Base-by-base conservation (phyloP, 2,329 filamentous ascomycete species). In the Chaetomiaceae sp. region DNA sequence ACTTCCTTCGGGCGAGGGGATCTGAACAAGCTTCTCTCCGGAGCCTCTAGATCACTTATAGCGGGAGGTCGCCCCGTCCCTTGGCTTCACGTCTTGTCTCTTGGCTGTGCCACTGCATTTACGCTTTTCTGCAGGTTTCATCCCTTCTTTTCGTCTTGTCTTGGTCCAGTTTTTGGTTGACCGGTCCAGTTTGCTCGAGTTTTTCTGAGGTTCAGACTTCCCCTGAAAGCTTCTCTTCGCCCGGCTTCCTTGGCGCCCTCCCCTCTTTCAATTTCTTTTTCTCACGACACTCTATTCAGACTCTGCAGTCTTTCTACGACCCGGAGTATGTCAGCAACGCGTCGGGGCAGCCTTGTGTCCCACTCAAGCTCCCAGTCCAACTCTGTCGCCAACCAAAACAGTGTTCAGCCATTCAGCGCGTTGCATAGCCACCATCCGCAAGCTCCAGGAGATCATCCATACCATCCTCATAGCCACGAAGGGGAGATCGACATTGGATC, bases 311-410 rank as follows among this genome's bases (percentile, higher is more conserved):
- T 10, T 27, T 27, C 25, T 27, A 27, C 25, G 10, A 6, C 12
- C 30, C 14, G 12, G 30, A 51, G 14, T 2, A 53, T 53, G 51
- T 42, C 50, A 19, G 5, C 42, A n/a, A 16, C 46, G 31, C 46
- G 41, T 14, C 51, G 4, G 37, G 30, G 17, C 51, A 43, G 14
- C 23, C n/a, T 27, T 14, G 20, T 34, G 16, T 45, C n/a, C 17
- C 8, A 44, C 35, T 37, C 25, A 8, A 12, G n/a, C 25, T 6
- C 39, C 23, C 21, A 31, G 10, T 19, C 31, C 43, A 17, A 42
- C 5, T 44, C 25, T 21, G 47, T 44, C 7, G 12, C 7, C 27
- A 17, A 44, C 14, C 44, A 35, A 14, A n/a, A 31, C 10, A 35
- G 4, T 34, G 7, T 16, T 5, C 33, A 12, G 10, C 48, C n/a